A percentile compares a stretch with the other conserved stretches of the same genome.
Evolutionary conservation across 2,329 filamentous ascomycete species (phyloP).

Genomic region (Fusarium lateritium): DNA sequence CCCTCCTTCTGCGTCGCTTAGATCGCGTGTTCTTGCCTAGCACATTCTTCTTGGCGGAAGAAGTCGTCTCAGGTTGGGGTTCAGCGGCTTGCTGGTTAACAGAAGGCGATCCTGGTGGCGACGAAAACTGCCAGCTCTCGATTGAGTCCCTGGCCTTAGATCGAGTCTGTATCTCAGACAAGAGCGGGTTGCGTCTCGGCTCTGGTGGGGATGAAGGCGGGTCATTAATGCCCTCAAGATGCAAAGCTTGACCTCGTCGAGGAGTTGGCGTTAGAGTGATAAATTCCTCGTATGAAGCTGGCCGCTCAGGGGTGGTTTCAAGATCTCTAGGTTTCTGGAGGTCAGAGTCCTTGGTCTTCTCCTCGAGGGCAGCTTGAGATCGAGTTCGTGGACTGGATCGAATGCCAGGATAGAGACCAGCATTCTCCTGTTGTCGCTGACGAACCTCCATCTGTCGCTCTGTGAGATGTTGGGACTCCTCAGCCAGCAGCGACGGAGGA

Average conservation of each 20-base stretch:
- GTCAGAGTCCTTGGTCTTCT: constrained; percentile 32
- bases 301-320: constrained; percentile 63
- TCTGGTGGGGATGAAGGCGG: constrained; percentile 72
- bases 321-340: constrained; percentile 46
- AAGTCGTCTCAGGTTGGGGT: constrained; percentile 20
- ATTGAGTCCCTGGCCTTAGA: constrained; percentile 55
- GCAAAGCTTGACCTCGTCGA: constrained; percentile 66
- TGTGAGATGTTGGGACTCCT: constrained; percentile 82
- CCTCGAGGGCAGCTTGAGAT: constrained; percentile 40
- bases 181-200: constrained; percentile 66
- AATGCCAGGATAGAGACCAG: constrained; percentile 78
- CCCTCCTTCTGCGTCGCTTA: constrained; percentile 36
- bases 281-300: constrained; percentile 64
- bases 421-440: constrained; percentile 77
- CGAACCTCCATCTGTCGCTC: constrained; percentile 85
- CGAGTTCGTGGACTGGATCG: constrained; percentile 63
- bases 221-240: constrained; percentile 66
- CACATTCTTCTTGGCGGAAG: constrained; percentile 9
- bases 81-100: constrained; percentile 48
- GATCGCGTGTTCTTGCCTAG: constrained; percentile 24
- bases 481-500: constrained; percentile 65
- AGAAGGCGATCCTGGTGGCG: constrained; percentile 68
- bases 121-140: constrained; percentile 69
- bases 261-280: constrained; percentile 74
- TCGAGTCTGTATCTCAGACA: constrained; percentile 66